These are phyloP conservation scores for Scenedesmus sp. DNA, from an alignment of 163 green algal species.

Conservation along the genomic window DNA sequence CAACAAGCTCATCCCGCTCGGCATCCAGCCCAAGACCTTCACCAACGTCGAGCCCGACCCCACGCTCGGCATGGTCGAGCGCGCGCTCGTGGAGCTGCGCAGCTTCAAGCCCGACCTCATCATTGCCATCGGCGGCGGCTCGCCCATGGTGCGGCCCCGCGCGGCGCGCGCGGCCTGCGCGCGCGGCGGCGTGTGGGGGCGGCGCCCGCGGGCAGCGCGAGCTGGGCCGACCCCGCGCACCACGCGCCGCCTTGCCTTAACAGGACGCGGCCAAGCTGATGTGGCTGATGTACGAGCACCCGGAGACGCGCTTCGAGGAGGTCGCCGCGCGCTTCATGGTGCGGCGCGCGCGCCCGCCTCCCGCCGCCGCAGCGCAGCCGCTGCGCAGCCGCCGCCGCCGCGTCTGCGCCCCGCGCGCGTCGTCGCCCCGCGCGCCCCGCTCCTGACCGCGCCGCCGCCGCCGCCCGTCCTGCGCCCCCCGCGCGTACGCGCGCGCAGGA, in stretches of 20 bases:
- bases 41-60: constrained; percentile 29
- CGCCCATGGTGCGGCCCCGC: no score
- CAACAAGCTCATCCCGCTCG: constrained; percentile 52
- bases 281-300: constrained; percentile 77
- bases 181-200: neutral
- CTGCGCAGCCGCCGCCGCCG: no score
- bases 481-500: no score
- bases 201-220: neutral
- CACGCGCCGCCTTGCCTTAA: no score
- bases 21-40: constrained; percentile 59
- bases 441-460: no score
- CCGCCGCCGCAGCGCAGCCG: neutral
- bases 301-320: constrained; percentile 71
- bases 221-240: constrained; percentile 11
- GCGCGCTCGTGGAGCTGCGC: constrained; percentile 62
- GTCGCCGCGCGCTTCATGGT: constrained; percentile 77
- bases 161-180: constrained; percentile 76
- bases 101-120: constrained; percentile 74
- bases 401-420: no score
- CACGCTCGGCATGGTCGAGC: constrained; percentile 39
- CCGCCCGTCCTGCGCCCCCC: no score
- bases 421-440: no score
- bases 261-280: constrained; percentile 60
- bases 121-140: constrained; percentile 75
- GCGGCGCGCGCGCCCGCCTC: no score